Base-by-base conservation (phyloP, 1,139 yeast species). In the Candida frijolesensis region DNA sequence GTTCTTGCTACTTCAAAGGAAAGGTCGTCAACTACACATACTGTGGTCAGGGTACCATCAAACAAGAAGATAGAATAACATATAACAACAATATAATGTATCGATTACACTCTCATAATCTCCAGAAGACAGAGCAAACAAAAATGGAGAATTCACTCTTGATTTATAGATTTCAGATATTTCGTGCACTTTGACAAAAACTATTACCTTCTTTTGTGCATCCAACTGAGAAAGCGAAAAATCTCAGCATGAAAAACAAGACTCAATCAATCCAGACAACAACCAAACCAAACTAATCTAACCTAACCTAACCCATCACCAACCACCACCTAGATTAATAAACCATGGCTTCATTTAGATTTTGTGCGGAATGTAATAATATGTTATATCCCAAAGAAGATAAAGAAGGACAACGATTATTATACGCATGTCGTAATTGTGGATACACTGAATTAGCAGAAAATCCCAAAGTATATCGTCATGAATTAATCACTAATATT, bases 371-470 rank as follows among this genome's bases (percentile, higher is more conserved):
- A 65, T 91, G 95, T 81, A 95, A 95, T 79, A 95, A 95, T 67
- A 92, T 94, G 99, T 82, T 94, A 72, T 95, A 94, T 68, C 99
- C 99, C n/a, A 85, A 89, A 60, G 99, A 95, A 73, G 99, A 95
- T 67, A 89, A 88, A 64, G 84, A 78, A 51, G 76, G 80, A 52
- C 76, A 79, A 60, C 74, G 96, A 58, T 79, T 94, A 54, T 76
- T 94, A 52, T 94, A 89, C 67, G 94, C 96, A 51, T 94, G 99
- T 71, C 84, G 99, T 62, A 94, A 94, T 66, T 94, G 99, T 67
- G 85, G 90, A 47, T 94, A 94, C 68, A 89, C 96, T 2, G 98
- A 94, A 68, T 81, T 87, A 55, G 97, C 99, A 0, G 95, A 87
- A 52, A 83, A 88, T 60, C 86, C 97, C 18, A 82, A 87, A 65